These are phyloP conservation scores for Chlamydomonas eustigma DNA, from an alignment of 139 green algal genomes.

Conservation along the genomic window DNA sequence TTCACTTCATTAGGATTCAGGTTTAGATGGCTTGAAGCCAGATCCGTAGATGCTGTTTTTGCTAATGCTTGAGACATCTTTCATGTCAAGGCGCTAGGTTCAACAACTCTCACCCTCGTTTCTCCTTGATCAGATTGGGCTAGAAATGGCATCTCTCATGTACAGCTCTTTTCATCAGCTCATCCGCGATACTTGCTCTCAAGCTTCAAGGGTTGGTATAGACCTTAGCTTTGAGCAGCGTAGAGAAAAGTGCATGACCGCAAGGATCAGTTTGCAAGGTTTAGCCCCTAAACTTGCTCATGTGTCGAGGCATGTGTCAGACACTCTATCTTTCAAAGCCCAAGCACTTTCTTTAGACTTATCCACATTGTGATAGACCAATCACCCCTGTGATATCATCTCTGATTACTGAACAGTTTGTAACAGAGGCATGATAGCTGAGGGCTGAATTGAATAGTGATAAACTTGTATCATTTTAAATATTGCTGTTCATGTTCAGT, in stretches of 20 bases:
- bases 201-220: slow-evolving; percentile 34
- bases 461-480: too few species aligned
- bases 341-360: slow-evolving; percentile 18
- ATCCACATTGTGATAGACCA: slow-evolving; percentile 11
- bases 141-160: not conserved
- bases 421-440: too few species aligned
- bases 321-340: slow-evolving; percentile 11
- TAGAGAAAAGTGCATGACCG: slow-evolving; percentile 34
- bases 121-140: slow-evolving; percentile 10
- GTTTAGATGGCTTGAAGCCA: too few species aligned
- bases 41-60: too few species aligned
- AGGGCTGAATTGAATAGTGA: too few species aligned
- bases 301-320: not conserved
- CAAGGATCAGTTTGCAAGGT: slow-evolving; percentile 34
- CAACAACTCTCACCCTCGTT: not conserved
- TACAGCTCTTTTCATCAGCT: slow-evolving; percentile 37
- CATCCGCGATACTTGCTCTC: slow-evolving; percentile 39
- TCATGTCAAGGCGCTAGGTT: too few species aligned
- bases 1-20: too few species aligned
- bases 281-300: slow-evolving; percentile 15
- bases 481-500: too few species aligned
- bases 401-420: too few species aligned
- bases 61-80: too few species aligned
- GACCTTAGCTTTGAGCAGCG: slow-evolving; percentile 62
- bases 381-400: too few species aligned